Evolutionary conservation across 2,329 filamentous ascomycete genomes (phyloP), one percentile per base, ranked within the genome.

Genomic region (Diaporthe humulicola): DNA sequence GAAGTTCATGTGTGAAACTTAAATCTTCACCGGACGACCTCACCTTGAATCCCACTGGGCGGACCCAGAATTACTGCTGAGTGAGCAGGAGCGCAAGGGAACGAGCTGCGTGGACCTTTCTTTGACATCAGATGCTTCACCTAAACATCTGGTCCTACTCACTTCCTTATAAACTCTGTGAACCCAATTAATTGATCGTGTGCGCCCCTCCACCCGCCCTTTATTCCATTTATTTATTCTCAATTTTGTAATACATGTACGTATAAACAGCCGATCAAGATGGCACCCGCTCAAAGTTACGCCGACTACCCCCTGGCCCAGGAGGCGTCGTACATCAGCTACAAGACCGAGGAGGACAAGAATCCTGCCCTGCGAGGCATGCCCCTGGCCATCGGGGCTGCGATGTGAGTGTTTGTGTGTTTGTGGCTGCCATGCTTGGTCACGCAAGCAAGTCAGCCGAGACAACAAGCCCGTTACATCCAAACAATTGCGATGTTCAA

Each of bases 301-400:
- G 82, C 83, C 76, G 83, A 87, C 77, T 87, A 88, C 72, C 87
- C 87, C 67, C 81, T 80, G 38, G 82, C 86, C 17, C 80, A 84
- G 33, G 81, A 84, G 74, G 82, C 82, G 14, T 82, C 84, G n/a
- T 77, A 81, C 14, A 77, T 82, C 45, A 77, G 76, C 30, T 83
- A 82, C 73, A 78, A 76, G 25, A 76, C 25, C 61, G 81, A 81
- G 30, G 82, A 87, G 42, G 89, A 91, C 76, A 87, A 89, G 54
- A 95, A 96, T 81, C 94, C 95, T 0, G 88, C 91, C 1, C 85
- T 97, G 77, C 88, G 92, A 73, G 95, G 95, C 7, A 83, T 88
- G 42, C 83, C 91, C 10, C 85, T 97, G 64, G 87, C 90, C 38
- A 85, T 92, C 70, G 90, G 89, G 0, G 79, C 82, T 1, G 73